phyloP scores from a whole-genome alignment of 768 basidiomycete species.

The Pulveroboletus sp. region DNA sequence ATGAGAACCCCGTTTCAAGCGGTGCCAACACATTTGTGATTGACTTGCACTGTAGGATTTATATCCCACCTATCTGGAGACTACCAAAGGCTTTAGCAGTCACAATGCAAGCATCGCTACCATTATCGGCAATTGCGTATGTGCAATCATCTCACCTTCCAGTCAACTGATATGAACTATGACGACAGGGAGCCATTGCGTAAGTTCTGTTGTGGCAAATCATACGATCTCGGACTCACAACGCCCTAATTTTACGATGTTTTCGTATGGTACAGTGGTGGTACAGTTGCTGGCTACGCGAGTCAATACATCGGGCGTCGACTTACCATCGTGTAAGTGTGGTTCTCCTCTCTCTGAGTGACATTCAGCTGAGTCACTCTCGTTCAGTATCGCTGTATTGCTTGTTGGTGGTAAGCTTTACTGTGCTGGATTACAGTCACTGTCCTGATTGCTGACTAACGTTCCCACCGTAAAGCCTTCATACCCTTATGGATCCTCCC shows the following conservation, averaged over 20 bases:
- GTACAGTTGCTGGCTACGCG: conserved; percentile 60
- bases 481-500: conserved; percentile 88
- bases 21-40: too few relatives aligned
- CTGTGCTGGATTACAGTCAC: not conserved
- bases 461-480: conserved; percentile 31
- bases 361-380: not conserved
- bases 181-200: conserved; percentile 41
- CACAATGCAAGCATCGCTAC: conserved; percentile 69
- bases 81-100: conserved; percentile 54
- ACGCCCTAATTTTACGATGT: not conserved
- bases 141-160: conserved; percentile 13
- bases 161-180: not conserved
- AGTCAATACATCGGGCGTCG: conserved; percentile 80
- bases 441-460: not conserved
- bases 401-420: conserved; percentile 36
- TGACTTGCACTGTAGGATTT: conserved; percentile 44
- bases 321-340: conserved; percentile 57
- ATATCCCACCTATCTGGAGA: conserved; percentile 72
- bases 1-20: conserved; percentile 10
- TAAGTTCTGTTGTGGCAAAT: conserved; percentile 27
- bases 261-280: conserved; percentile 42
- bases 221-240: not conserved
- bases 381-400: conserved; percentile 15
- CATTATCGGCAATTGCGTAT: conserved; percentile 73
- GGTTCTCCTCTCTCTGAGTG: not conserved